Evolutionary conservation across 345 rosid genomes (phyloP), one percentile per base, ranked within the genome.

Genomic region (Litchi chinensis): DNA sequence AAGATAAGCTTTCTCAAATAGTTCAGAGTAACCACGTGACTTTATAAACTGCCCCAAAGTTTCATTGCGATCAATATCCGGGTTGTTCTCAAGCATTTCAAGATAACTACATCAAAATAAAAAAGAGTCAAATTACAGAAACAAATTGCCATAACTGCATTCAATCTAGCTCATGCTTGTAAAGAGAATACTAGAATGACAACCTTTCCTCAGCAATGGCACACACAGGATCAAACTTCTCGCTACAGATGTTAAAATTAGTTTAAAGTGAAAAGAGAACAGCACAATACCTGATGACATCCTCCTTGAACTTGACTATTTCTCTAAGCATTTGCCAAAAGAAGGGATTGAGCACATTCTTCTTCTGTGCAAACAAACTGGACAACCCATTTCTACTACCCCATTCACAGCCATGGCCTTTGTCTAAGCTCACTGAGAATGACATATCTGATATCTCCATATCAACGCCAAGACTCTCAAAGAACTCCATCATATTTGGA

Each of bases 401-500:
- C 98, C 98, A 94, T 85, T 94, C 98, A 64, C 83, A 91, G 65
- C 97, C 97, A 68, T 63, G 77, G 32, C 97, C 97, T 28, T 83
- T 73, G 13, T 94, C 93, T 74, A 94, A 84, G 87, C 98, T 94
- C 13, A 91, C 96, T 0, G 98, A 83, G 72, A 94, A 90, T 40
- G 98, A 91, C 98, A 66, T 66, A 16, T 92, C 97, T 4, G 95
- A 92, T 52, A 86, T 54, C 82, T 92, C 97, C 98, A 94, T 90
- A 4, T 91, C 95, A 40, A 92, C 88, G 77, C 94, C 94, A 37
- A 91, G 95, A 19, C 66, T 88, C 88, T 94, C 97, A 56, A 94
- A 94, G 78, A 92, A 88, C 26, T 92, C 94, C 94, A 91, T 88
- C 98, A 91, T 92, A 76, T 94, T 94, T 74, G 98, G 98, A 83